phyloP scores from a whole-genome alignment of 345 rosid genomes.

The Euphorbia pulcherrima region DNA sequence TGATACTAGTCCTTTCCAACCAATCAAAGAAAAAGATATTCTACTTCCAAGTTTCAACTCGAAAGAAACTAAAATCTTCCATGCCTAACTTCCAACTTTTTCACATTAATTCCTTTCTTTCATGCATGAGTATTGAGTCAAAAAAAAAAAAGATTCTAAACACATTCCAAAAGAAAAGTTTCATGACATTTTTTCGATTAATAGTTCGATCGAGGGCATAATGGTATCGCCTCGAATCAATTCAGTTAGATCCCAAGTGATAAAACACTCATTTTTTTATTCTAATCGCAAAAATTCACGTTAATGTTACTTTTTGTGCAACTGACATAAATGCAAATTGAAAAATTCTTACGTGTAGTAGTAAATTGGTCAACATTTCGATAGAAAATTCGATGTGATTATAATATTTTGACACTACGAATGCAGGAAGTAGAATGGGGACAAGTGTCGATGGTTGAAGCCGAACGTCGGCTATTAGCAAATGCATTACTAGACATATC shows the following conservation, averaged over 20 bases:
- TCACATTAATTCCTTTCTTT: slow-evolving; percentile 36
- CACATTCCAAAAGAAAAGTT: background rate
- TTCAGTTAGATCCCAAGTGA: no score
- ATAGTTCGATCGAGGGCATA: no score
- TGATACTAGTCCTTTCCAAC: slow-evolving; percentile 24
- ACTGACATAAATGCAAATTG: no score
- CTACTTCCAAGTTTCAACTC: background rate
- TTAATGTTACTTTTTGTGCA: no score
- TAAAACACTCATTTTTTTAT: no score
- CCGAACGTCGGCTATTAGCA: slow-evolving; percentile 71
- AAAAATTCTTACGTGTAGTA: no score
- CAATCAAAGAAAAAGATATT: no score
- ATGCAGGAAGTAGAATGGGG: slow-evolving; percentile 75
- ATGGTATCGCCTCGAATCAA: no score
- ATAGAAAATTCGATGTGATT: no score
- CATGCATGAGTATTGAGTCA: slow-evolving; percentile 1
- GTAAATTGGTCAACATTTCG: no score
- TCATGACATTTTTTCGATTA: background rate
- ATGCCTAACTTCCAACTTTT: slow-evolving; percentile 10
- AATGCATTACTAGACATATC: slow-evolving; percentile 62
- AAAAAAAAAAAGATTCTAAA: slow-evolving; percentile 4
- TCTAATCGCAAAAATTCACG: no score
- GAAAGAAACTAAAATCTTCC: background rate
- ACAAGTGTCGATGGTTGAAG: slow-evolving; percentile 49
- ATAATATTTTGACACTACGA: background rate